Base-by-base conservation (phyloP, 148 eudicot genomes). In the Amaranthus palmeri region DNA sequence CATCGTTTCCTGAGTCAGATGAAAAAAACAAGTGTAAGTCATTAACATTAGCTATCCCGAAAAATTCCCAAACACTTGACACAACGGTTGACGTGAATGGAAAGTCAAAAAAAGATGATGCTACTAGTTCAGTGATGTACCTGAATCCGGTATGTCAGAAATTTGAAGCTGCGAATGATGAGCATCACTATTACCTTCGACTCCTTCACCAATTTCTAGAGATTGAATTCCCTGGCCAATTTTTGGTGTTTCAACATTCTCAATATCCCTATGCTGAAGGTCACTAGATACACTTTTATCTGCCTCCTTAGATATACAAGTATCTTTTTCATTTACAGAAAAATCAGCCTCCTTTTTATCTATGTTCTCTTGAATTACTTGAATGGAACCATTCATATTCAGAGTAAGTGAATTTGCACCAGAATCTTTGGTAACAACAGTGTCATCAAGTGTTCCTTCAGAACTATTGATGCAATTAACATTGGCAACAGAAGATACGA, bases 41-140 rank as follows among this genome's bases (percentile, higher is more conserved):
- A 61, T 17, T 71, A 72, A 15, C 3, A 47, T 43, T 18, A 40
- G 4, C 61, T 58, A 18, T 53, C 7, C 1, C 51, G n/a, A 25
- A 68, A 59, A 10, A 49, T 7, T 54, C 40, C 53, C 4, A 59
- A 41, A 66, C n/a, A 45, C n/a, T 46, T 3, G 13, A 13, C 9
- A 55, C 6, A 40, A 0, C 25, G 48, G 49, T 8, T 66, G 36
- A 41, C 50, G 15, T 48, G 36, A 60, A 18, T 52, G 14, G 51
- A 60, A 15, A 10, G 46, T n/a, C 48, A 56, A 52, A 59, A 59
- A 65, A n/a, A 49, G 12, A 74, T 13, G 46, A 67, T 9, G 40
- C 61, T 72, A 55, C 9, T 25, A 25, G 43, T 13, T 66, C 68
- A 11, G 69, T 73, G 18, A 18, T 46, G 48, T 81, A 91, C 91